Evolutionary conservation across 495 filamentous ascomycete genomes (phyloP), one percentile per base, ranked within the genome.

Genomic region (Viridothelium virens): DNA sequence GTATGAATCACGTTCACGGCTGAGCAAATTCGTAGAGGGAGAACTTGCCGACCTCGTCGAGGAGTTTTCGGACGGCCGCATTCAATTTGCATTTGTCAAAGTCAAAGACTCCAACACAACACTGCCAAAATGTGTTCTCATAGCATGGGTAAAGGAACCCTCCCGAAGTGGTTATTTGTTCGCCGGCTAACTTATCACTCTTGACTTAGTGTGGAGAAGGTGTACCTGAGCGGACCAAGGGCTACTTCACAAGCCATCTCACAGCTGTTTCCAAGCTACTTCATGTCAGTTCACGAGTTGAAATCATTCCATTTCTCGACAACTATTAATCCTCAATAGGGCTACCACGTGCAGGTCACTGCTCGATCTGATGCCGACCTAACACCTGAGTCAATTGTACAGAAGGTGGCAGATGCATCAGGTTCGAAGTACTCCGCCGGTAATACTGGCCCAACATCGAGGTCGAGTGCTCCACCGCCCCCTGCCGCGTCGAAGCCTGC

Each of bases 31-130:
- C 62, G 25, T 72, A 96, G 93, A 97, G 77, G 95, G 94, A 64
- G 95, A 99, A 77, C 81, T 99, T 63, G 79, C 83, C n/a, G 91
- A 96, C 66, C 82, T 99, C n/a, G 86, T 96, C 70, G 95, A 99
- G 63, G 94, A 99, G 64, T 96, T 99, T 77, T 97, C 87, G 65
- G 94, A 99, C 76, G 94, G 94, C 53, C 86, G 91, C 68, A 87
- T 97, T 62, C 94, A 99, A 80, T 97, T 96, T 78, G 94, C 92
- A 33, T 99, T 92, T 73, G 87, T 94, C 64, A 97, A 96, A 77
- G 88, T 99, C 77, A 96, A 90, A 71, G 95, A 97, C 74, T 87
- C 91, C 12, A 99, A 99, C 74, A 91, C 90, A 0, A 83, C 86
- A 5, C 81, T 99, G 9, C 91, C 93, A 36, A 99, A 99, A 79